Conservation (phyloP, 129 eudicot genomes). For the Apium graveolens region DNA sequence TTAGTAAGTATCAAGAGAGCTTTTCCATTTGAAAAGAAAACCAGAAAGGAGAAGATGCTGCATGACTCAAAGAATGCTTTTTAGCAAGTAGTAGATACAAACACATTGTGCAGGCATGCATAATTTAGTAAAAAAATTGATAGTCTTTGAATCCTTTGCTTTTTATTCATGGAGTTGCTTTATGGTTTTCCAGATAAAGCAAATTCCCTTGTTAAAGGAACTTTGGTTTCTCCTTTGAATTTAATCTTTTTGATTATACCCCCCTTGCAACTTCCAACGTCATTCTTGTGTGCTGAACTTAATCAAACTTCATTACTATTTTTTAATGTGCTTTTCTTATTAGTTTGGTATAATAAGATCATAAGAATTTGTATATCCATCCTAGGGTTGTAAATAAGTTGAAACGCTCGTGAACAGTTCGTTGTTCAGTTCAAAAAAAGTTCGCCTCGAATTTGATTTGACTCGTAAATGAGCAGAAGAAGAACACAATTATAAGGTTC, state of each 20-base stretch:
- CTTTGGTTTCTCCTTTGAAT: constrained; percentile 44
- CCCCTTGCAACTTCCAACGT: neutral
- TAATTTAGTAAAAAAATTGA: constrained; percentile 27
- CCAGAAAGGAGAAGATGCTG: constrained; percentile 16
- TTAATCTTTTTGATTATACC: constrained; percentile 8
- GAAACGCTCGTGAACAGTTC: too few relatives aligned
- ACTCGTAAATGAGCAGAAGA: too few relatives aligned
- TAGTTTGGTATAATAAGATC: too few relatives aligned
- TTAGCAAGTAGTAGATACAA: constrained; percentile 17
- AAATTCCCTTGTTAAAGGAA: constrained; percentile 42
- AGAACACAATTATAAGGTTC: too few relatives aligned
- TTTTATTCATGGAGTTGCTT: constrained; percentile 40
- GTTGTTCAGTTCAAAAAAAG: too few relatives aligned
- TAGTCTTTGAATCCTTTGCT: constrained; percentile 33
- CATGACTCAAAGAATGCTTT: constrained; percentile 18
- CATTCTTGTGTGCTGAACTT: neutral
- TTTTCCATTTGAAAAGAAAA: constrained; percentile 9
- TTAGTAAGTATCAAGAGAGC: neutral
- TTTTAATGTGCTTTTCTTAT: too few relatives aligned
- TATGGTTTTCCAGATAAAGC: constrained; percentile 58
- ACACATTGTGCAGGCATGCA: constrained; percentile 36
- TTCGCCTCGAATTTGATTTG: too few relatives aligned
- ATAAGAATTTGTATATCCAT: too few relatives aligned
- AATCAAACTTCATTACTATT: neutral
- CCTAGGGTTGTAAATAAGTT: too few relatives aligned